Conservation (phyloP, 176 grass and related monocot genomes). For the Calamus simplicifolius region DNA sequence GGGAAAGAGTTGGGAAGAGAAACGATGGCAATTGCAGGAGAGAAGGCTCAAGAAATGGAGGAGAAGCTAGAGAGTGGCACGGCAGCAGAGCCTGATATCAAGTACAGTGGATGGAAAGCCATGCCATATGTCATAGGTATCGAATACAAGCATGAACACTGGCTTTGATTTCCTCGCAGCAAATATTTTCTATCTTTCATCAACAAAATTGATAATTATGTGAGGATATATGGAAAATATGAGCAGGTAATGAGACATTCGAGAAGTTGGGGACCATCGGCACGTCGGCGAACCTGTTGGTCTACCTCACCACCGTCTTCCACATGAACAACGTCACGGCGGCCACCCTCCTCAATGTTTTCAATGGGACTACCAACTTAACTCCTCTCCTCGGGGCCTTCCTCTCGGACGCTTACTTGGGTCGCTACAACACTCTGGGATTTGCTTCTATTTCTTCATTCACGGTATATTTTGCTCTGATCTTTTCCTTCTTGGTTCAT, state of each 20-base stretch:
- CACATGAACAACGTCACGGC: slow-evolving; percentile 43
- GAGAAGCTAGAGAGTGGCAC: not conserved
- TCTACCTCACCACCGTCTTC: slow-evolving; percentile 71
- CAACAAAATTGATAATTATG: too few species aligned
- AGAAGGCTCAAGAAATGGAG: not conserved
- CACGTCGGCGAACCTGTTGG: slow-evolving; percentile 53
- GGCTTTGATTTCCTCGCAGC: not conserved
- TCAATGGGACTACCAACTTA: slow-evolving; percentile 52
- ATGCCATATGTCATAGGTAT: slow-evolving; percentile 68
- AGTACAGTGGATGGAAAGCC: slow-evolving; percentile 50
- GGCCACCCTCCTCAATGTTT: slow-evolving; percentile 44
- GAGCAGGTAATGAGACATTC: slow-evolving; percentile 55
- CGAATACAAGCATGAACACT: not conserved
- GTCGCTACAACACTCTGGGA: slow-evolving; percentile 41
- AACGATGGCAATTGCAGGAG: not conserved
- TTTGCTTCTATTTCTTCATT: slow-evolving; percentile 25
- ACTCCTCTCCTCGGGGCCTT: slow-evolving; percentile 54
- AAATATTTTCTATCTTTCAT: too few species aligned
- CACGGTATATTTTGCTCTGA: too few species aligned
- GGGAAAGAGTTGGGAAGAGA: not conserved
- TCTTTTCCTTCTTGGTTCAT: too few species aligned
- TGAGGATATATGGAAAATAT: too few species aligned
- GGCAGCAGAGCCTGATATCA: slow-evolving; percentile 7
- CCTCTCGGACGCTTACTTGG: slow-evolving; percentile 50
- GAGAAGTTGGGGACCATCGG: slow-evolving; percentile 68